Conservation (phyloP, 768 basidiomycete genomes). For the Leccinum subgranulosum region DNA sequence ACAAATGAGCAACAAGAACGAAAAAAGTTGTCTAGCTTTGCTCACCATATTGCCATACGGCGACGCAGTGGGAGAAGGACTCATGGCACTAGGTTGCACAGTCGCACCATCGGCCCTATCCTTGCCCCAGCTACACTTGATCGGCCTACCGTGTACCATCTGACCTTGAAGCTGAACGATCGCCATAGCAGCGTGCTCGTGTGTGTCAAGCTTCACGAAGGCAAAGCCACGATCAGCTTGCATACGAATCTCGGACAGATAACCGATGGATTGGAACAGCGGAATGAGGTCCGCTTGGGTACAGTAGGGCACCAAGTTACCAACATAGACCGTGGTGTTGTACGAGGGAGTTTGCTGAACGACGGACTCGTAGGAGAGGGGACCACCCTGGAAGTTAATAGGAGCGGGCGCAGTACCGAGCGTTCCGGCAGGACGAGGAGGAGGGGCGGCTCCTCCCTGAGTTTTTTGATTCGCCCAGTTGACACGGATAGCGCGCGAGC, state of each 20-base stretch:
- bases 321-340: conserved; percentile 97
- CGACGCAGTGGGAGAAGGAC: conserved; percentile 56
- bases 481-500: conserved; percentile 95
- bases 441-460: conserved; percentile 50
- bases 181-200: conserved; percentile 97
- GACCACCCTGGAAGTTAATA: conserved; percentile 87
- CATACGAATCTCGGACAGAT: conserved; percentile 98
- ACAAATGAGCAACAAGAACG: background rate
- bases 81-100: conserved; percentile 49
- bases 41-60: conserved; percentile 80
- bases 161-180: conserved; percentile 96
- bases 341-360: conserved; percentile 90
- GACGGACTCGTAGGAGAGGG: conserved; percentile 90
- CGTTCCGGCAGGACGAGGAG: conserved; percentile 41
- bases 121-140: conserved; percentile 99
- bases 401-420: conserved; percentile 76
- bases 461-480: conserved; percentile 99
- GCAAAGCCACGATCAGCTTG: conserved; percentile 99
- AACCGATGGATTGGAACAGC: conserved; percentile 97
- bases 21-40: background rate
- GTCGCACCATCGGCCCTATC: conserved; percentile 77
- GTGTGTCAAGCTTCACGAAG: conserved; percentile 97
- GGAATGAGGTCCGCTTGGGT: conserved; percentile 98
- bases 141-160: conserved; percentile 94
- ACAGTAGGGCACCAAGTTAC: conserved; percentile 95